Conservation (phyloP, 257 asterid species). For the Phtheirospermum japonicum region DNA sequence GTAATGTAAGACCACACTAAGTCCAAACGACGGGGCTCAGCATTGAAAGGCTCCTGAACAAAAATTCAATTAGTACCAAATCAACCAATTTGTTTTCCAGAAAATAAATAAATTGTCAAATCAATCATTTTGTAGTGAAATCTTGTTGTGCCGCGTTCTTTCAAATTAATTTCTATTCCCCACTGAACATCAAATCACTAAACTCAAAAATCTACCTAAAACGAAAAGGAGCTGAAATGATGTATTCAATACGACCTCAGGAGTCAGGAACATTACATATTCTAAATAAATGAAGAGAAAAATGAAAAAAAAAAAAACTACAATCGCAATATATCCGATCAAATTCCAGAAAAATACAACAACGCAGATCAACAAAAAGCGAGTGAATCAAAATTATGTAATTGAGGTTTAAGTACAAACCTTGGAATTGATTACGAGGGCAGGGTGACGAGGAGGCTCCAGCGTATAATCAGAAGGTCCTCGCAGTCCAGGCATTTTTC, state of each 20-base stretch:
- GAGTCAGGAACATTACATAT: not conserved
- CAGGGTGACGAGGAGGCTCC: constrained; percentile 85
- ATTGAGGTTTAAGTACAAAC: constrained; percentile 26
- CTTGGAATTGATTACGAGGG: constrained; percentile 72
- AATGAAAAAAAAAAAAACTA: not conserved
- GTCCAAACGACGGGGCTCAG: constrained; percentile 76
- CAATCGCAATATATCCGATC: not conserved
- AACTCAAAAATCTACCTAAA: no score
- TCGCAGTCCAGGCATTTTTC: constrained; percentile 70
- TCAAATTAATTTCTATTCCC: not conserved
- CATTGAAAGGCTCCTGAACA: constrained; percentile 88
- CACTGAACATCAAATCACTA: not conserved
- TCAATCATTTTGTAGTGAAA: not conserved
- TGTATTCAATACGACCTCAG: not conserved
- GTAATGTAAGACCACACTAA: constrained; percentile 75
- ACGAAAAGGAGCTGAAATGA: no score
- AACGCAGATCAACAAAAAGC: not conserved
- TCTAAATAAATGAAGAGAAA: not conserved
- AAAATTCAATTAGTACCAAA: constrained; percentile 5
- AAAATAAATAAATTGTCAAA: constrained; percentile 1
- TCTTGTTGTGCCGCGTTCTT: not conserved
- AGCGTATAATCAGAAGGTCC: constrained; percentile 80
- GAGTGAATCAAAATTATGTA: not conserved
- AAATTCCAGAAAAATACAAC: constrained; percentile 1
- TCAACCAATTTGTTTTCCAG: not conserved